A percentile compares a stretch with the other conserved stretches of the same genome.
Conservation (phyloP, 2,329 filamentous ascomycete genomes). For the Alternaria atra region DNA sequence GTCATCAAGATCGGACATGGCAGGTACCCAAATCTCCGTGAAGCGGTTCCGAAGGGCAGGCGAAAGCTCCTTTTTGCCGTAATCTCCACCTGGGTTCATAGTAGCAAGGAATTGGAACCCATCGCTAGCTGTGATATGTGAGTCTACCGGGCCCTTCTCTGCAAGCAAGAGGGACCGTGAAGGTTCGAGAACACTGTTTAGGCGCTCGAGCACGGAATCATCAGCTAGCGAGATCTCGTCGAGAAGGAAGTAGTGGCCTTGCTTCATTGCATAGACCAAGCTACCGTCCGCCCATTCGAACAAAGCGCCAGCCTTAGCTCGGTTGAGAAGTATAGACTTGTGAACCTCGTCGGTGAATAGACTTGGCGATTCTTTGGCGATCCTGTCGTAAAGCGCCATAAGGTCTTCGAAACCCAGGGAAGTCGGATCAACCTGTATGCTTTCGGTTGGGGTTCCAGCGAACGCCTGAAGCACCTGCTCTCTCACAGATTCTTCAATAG, state of each 20-base stretch:
- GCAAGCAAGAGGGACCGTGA: constrained; percentile 86
- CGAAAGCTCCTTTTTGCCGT: constrained; percentile 96
- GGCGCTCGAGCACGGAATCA: constrained; percentile 92
- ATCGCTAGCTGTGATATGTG: constrained; percentile 75
- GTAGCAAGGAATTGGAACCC: constrained; percentile 97
- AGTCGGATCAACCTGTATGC: constrained; percentile 16
- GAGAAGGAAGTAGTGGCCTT: constrained; percentile 88
- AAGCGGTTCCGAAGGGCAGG: constrained; percentile 95
- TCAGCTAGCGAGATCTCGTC: constrained; percentile 98
- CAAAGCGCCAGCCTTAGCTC: constrained; percentile 77
- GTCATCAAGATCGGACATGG: constrained; percentile 84
- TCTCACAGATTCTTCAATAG: constrained; percentile 72
- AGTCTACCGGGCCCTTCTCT: constrained; percentile 89
- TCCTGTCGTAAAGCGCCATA: constrained; percentile 66
- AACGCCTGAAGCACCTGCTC: constrained; percentile 64
- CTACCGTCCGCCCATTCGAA: constrained; percentile 98
- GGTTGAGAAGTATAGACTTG: constrained; percentile 55
- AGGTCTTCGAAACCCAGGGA: constrained; percentile 55
- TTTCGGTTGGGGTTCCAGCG: constrained; percentile 9
- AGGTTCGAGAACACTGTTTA: constrained; percentile 96
- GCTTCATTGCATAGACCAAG: constrained; percentile 91
- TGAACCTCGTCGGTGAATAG: constrained; percentile 56
- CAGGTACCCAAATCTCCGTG: constrained; percentile 97
- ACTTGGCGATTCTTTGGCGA: constrained; percentile 57
- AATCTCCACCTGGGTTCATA: constrained; percentile 99